Evolutionary conservation across 176 grass and related monocot species (phyloP), one percentile per base, ranked within the genome.

Genomic region (Lolium rigidum): DNA sequence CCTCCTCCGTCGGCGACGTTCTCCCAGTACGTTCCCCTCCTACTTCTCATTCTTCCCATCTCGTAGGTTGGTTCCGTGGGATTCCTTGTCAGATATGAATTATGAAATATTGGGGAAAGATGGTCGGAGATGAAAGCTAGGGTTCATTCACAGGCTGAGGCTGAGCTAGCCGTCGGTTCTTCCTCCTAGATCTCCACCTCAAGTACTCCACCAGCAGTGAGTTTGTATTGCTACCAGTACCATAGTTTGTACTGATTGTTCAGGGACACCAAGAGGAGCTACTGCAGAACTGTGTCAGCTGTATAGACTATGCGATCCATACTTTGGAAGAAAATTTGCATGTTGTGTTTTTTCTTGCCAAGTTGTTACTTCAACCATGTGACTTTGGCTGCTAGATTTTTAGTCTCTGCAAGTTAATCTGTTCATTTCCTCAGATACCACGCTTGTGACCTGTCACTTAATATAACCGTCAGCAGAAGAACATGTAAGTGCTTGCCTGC

Each of bases 211-310:
- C 92, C 56, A 92, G 89, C 66, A 96, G 74, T 31, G 90, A 96
- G 81, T 99, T 96, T 2, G 88, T 88, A 86, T 92, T 99, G 74
- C 96, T 96, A 70, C 94, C 92, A 82, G 94, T 96, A 12, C 94
- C 94, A 35, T 35, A 35, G 31, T 35, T 35, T 35, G 31, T 35
- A 3, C 31, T 35, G 31, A 35, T 35, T 35, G 31, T 35, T 35
- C 31, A 35, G 31, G 31, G 31, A 35, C 31, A 35, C 26, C 26
- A 35, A 3, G 31, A 35, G 31, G 31, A 35, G 76, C 12, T 9
- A 6, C 28, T 54, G 76, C 80, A 69, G 13, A 44, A 47, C 14
- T 52, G 74, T 77, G 52, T 15, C 43, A 51, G 48, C 65, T 56
- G 80, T 84, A 59, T n/a, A 22, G 20, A 54, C 16, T 35, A 55